Evolutionary conservation across 371 early-diverging fungal species (phyloP), one percentile per base, ranked within the genome.

Genomic region (Apophysomyces ossiformis): DNA sequence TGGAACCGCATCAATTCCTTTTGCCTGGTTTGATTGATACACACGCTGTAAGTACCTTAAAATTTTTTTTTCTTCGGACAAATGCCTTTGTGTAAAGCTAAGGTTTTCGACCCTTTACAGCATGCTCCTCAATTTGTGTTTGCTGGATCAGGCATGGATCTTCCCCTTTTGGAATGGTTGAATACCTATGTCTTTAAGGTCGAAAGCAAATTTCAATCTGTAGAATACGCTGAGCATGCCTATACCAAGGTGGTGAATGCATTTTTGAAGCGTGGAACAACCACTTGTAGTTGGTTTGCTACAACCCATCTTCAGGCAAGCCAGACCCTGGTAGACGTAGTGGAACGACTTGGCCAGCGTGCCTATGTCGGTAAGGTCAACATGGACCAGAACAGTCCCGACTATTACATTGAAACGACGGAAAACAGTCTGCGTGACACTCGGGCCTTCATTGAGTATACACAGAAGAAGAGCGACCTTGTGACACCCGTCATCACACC

Each of bases 91-190:
- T 26, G 32, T 26, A 15, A n/a, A 43, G 15, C 11, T 5, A 43
- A 50, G 39, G 57, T 11, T 7, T 1, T 8, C 16, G 26, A 0
- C 2, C 7, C 3, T 11, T 5, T n/a, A 4, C 74, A 87, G 85
- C 98, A 97, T 72, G 96, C 96, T n/a, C 92, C 96, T n/a, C 98
- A 97, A 82, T 95, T 90, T 69, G 81, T 90, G 39, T 94, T 89
- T 75, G 80, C 92, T 16, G 96, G 96, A 32, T 90, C 90, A 9
- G 96, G 96, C 18, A 90, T 92, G 82, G 93, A 95, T 67, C 79
- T 95, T 57, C 94, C 94, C n/a, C 77, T 97, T 56, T 85, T 97
- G 32, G 86, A 92, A 15, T 96, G 96, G 96, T 88, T 96, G 21
- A 79, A 91, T 32, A 87, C 82, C 26, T 90, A 94, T 73, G 94